Evolutionary conservation across 1,139 yeast species (phyloP), one percentile per base, ranked within the genome.

Genomic region (Taphrina populina): DNA sequence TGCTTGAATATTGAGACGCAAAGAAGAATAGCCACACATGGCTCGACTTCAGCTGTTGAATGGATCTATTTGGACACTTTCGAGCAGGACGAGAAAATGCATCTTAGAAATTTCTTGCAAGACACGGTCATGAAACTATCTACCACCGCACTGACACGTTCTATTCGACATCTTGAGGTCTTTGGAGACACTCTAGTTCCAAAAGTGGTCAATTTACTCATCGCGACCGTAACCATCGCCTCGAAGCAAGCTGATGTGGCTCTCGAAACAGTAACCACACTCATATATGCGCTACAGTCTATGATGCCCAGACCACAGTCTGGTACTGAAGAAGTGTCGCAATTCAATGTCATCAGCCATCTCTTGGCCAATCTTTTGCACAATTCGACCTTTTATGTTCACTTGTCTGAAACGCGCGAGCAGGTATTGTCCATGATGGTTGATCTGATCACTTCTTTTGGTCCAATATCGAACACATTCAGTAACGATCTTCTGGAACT

Each of bases 81-180:
- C n/a, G n/a, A n/a, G n/a, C n/a, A n/a, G n/a, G n/a, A n/a, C n/a
- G n/a, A n/a, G n/a, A n/a, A n/a, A n/a, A n/a, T n/a, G n/a, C n/a
- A n/a, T n/a, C n/a, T n/a, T n/a, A n/a, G n/a, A n/a, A n/a, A n/a
- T n/a, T n/a, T n/a, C n/a, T n/a, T n/a, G n/a, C n/a, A n/a, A n/a
- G n/a, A n/a, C n/a, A n/a, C n/a, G n/a, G n/a, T n/a, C n/a, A n/a
- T n/a, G n/a, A n/a, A n/a, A n/a, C n/a, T n/a, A n/a, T n/a, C n/a
- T n/a, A n/a, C n/a, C n/a, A n/a, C n/a, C n/a, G 53, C 58, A 8
- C 17, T 54, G 10, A 6, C 36, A 33, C 57, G 35, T 8, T 20
- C 21, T 61, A 63, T 44, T 63, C 64, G 35, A 44, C 30, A 23
- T 4, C 43, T 37, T 29, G 24, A 21, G 5, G n/a, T 23, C 19